Evolutionary conservation across 148 eudicot genomes (phyloP), one percentile per base, ranked within the genome.

Genomic region (Vaccinium darrowii): DNA sequence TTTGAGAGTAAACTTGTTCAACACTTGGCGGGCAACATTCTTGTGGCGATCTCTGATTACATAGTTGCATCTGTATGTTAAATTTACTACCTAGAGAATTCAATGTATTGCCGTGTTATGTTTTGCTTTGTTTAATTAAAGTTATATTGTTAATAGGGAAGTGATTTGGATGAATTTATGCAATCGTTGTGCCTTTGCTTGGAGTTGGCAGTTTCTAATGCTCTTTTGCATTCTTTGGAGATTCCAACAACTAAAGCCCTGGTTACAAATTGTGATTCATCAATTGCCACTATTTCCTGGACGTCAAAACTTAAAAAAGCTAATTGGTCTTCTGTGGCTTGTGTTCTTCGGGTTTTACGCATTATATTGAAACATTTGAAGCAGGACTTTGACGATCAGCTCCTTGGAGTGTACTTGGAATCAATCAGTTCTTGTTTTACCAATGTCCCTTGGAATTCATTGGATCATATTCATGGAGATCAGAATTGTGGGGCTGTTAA

Each of bases 21-120:
- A 83, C 99, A 94, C 83, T 78, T 90, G 58, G 91, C 85, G 5
- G 90, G 91, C 81, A 95, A 91, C 86, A 89, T 88, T 84, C 86
- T 93, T 79, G 84, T 95, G 78, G 93, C 83, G 74, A 86, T 93
- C 81, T 88, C 93, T 16, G 91, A 92, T 88, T 90, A 93, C 87
- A 76, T 93, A 57, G 80, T 86, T 85, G 81, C 86, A 82, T 87
- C 84, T 81, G 95, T 93, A 93, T 67, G 95, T 88, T 53, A 39
- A 83, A 50, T 58, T 54, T 56, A 14, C 58, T 75, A 21, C 2
- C 74, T 62, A 33, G 18, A n/a, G 60, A 19, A 23, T 84, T 81
- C 30, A 71, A 19, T 80, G 18, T 47, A 53, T 47, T 82, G 43
- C 23, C 9, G 51, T 43, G 13, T 83, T 72, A 73, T 53, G 27